These are phyloP conservation scores for Agaricus sinodeliciosus DNA, from an alignment of 768 basidiomycete genomes.

Conservation along the genomic window DNA sequence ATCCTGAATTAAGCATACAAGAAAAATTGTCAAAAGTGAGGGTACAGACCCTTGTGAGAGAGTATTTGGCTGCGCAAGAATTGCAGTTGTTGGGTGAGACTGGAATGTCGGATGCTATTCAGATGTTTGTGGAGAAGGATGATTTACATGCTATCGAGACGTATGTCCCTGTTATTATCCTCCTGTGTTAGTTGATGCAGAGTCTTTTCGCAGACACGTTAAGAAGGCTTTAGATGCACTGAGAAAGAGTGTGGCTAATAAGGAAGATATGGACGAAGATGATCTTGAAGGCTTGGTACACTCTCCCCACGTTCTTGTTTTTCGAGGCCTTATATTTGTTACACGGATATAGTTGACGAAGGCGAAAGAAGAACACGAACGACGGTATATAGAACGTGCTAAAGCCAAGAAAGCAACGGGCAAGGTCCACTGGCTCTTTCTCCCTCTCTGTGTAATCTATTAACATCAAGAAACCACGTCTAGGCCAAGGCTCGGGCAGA, in stretches of 20 bases:
- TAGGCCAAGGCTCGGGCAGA: conserved; percentile 50
- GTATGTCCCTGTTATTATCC: conserved; percentile 38
- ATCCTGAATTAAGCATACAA: conserved; percentile 54
- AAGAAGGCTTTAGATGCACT: conserved; percentile 47
- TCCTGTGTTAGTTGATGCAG: background rate
- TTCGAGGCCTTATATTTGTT: background rate
- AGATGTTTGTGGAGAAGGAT: conserved; percentile 96
- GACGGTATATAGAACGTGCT: conserved; percentile 47
- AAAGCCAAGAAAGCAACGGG: conserved; percentile 31
- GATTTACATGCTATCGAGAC: conserved; percentile 86
- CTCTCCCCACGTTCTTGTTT: conserved; percentile 6
- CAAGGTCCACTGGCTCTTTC: conserved; percentile 27
- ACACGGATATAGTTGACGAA: conserved; percentile 44
- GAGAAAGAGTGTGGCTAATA: conserved; percentile 63
- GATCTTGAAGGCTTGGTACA: conserved; percentile 68
- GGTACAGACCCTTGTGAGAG: conserved; percentile 84
- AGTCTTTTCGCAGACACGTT: conserved; percentile 51
- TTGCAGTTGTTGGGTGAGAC: conserved; percentile 85
- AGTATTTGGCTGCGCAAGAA: conserved; percentile 90
- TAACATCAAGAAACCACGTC: background rate
- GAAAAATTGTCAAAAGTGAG: conserved; percentile 78
- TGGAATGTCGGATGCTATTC: conserved; percentile 91
- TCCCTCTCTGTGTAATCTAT: background rate
- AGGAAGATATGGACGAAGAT: conserved; percentile 63
- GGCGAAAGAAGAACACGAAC: conserved; percentile 66